Evolutionary conservation across 805 yeast genomes (phyloP).

Genomic region (Kurtzmaniella fragi): DNA sequence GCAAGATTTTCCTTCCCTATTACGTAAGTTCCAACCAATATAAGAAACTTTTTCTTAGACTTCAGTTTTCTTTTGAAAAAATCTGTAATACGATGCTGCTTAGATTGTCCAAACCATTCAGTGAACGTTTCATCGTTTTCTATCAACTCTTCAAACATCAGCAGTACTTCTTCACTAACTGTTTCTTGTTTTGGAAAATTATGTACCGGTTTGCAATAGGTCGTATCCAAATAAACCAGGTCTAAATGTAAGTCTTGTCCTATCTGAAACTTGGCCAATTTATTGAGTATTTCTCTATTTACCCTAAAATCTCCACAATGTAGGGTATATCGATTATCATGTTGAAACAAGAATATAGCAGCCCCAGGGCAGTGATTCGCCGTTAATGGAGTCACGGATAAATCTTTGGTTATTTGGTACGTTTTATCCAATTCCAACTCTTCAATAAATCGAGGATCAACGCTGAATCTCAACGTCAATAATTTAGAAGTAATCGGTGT

Average conservation of each 20-base stretch:
- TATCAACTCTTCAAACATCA: conserved; percentile 41
- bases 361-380: conserved; percentile 99
- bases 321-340: conserved; percentile 31
- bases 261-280: conserved; percentile 8
- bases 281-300: conserved; percentile 42
- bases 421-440: conserved; percentile 30
- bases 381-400: conserved; percentile 58
- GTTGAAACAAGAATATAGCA: conserved; percentile 66
- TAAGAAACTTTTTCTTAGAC: conserved; percentile 40
- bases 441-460: conserved; percentile 44
- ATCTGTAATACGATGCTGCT: conserved; percentile 38
- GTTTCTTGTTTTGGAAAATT: conserved; percentile 72
- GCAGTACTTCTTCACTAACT: conserved; percentile 59
- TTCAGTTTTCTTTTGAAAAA: conserved; percentile 12
- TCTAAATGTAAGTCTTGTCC: conserved; percentile 32
- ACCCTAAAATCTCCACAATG: conserved; percentile 97
- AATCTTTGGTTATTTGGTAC: not conserved
- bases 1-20: conserved; percentile 93
- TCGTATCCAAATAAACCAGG: conserved; percentile 80
- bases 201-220: conserved; percentile 73
- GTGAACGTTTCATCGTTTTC: conserved; percentile 19
- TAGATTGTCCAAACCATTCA: conserved; percentile 28
- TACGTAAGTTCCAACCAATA: conserved; percentile 80
- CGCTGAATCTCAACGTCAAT: conserved; percentile 48
- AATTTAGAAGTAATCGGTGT: conserved; percentile 65